Conservation (phyloP, 78 protist species). For the Mastigamoeba balamuthi region DNA sequence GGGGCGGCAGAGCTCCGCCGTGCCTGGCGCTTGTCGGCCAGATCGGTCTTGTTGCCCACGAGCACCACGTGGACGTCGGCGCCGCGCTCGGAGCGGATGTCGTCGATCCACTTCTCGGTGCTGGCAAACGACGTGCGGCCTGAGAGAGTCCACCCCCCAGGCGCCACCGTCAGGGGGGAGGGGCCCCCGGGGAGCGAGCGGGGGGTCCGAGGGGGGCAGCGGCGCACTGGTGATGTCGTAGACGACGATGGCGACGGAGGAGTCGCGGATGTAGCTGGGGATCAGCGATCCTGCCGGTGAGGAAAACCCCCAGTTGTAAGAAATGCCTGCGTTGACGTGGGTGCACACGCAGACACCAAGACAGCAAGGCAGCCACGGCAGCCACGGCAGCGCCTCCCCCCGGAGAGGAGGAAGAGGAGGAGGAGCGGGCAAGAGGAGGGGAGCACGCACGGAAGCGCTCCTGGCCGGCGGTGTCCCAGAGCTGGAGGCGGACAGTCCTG, state of each 20-base stretch:
- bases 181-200: no score
- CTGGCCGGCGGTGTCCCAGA: slow-evolving; percentile 95
- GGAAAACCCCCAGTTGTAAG: no score
- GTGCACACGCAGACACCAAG: no score
- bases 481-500: slow-evolving; percentile 89
- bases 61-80: slow-evolving; percentile 87
- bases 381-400: no score
- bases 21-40: slow-evolving; percentile 77
- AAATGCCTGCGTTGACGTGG: no score
- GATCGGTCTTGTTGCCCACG: slow-evolving; percentile 94
- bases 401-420: no score
- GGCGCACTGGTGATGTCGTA: slow-evolving; percentile 96
- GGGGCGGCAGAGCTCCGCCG: no score
- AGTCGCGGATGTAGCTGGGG: slow-evolving; percentile 95
- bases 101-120: slow-evolving; percentile 86
- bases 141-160: neutral
- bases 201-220: no score
- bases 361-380: no score
- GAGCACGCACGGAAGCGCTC: slow-evolving; percentile 26
- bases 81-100: slow-evolving; percentile 85
- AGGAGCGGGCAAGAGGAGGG: no score
- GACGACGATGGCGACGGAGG: slow-evolving; percentile 93
- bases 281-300: no score
- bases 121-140: slow-evolving; percentile 70
- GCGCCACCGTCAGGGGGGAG: no score